These are phyloP conservation scores for Parsonsia alboflavescens DNA, from an alignment of 257 asterid species.

Conservation along the genomic window DNA sequence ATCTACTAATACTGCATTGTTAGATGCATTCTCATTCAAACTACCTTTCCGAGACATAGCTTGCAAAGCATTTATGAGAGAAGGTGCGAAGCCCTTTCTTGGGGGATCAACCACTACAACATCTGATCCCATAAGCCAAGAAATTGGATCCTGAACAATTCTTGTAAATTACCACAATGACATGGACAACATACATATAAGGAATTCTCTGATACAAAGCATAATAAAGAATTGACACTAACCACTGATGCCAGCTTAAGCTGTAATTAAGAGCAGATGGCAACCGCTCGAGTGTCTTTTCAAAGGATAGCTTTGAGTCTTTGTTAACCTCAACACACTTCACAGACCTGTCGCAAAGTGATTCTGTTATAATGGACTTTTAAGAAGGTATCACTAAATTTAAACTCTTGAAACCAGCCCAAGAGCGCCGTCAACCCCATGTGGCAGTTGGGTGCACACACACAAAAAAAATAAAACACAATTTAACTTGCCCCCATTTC, in stretches of 20 bases:
- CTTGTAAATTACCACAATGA: not conserved
- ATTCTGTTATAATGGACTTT: not conserved
- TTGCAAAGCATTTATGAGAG: constrained; percentile 59
- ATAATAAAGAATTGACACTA: constrained; percentile 14
- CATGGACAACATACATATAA: not conserved
- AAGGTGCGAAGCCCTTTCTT: constrained; percentile 77
- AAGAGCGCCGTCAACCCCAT: not conserved
- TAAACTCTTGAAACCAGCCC: constrained; percentile 7
- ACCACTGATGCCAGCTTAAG: constrained; percentile 97
- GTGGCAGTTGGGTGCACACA: not conserved
- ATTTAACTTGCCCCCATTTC: constrained; percentile 60
- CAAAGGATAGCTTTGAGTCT: constrained; percentile 78
- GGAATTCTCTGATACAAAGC: not conserved
- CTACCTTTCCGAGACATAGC: constrained; percentile 57
- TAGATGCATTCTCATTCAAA: not conserved
- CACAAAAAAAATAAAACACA: not conserved
- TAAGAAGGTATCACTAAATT: not conserved
- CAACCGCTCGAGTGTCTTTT: constrained; percentile 80
- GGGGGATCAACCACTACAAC: constrained; percentile 98
- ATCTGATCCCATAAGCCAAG: constrained; percentile 92
- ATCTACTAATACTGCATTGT: not conserved
- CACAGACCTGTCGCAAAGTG: constrained; percentile 55
- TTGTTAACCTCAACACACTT: constrained; percentile 93
- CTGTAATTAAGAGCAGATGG: constrained; percentile 46
- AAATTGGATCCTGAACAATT: constrained; percentile 64